Evolutionary conservation across 306 rosid genomes (phyloP).

Genomic region (Benincasa hispida): DNA sequence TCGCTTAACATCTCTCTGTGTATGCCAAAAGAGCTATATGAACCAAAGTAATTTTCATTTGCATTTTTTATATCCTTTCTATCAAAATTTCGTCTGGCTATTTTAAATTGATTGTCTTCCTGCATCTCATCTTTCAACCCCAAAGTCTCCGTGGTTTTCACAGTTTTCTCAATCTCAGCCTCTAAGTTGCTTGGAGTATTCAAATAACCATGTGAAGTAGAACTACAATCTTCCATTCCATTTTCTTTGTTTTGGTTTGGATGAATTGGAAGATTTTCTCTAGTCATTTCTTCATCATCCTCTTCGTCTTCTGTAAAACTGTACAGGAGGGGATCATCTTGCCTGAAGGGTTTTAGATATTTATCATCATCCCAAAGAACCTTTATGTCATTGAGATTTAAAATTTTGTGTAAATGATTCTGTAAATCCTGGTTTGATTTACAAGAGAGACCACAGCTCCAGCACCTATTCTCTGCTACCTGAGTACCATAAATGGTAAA

Average conservation of each 20-base stretch:
- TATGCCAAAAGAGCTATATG: slow-evolving; percentile 86
- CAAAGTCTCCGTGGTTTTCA: slow-evolving; percentile 19
- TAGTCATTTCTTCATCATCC: slow-evolving; percentile 28
- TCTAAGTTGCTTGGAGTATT: slow-evolving; percentile 24
- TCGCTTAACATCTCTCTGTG: slow-evolving; percentile 95
- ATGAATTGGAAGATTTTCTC: slow-evolving; percentile 15
- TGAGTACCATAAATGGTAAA: slow-evolving; percentile 9
- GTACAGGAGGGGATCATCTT: slow-evolving; percentile 65
- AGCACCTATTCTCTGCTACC: slow-evolving; percentile 67
- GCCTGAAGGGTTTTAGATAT: slow-evolving; percentile 62
- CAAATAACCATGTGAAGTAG: slow-evolving; percentile 23
- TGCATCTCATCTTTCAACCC: slow-evolving; percentile 17
- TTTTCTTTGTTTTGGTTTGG: slow-evolving; percentile 1
- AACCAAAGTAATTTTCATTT: slow-evolving; percentile 74
- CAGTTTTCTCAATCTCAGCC: slow-evolving; percentile 18
- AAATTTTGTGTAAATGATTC: slow-evolving; percentile 56
- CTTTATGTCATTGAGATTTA: slow-evolving; percentile 25
- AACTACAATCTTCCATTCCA: slow-evolving; percentile 14
- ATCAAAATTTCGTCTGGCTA: slow-evolving; percentile 26
- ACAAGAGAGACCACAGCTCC: slow-evolving; percentile 61
- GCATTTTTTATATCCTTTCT: slow-evolving; percentile 50
- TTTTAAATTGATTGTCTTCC: slow-evolving; percentile 18
- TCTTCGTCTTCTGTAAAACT: slow-evolving; percentile 71
- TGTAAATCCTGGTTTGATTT: slow-evolving; percentile 39
- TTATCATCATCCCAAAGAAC: slow-evolving; percentile 48